Conservation (phyloP, 2,329 filamentous ascomycete genomes). For the Pseudopithomyces chartarum region DNA sequence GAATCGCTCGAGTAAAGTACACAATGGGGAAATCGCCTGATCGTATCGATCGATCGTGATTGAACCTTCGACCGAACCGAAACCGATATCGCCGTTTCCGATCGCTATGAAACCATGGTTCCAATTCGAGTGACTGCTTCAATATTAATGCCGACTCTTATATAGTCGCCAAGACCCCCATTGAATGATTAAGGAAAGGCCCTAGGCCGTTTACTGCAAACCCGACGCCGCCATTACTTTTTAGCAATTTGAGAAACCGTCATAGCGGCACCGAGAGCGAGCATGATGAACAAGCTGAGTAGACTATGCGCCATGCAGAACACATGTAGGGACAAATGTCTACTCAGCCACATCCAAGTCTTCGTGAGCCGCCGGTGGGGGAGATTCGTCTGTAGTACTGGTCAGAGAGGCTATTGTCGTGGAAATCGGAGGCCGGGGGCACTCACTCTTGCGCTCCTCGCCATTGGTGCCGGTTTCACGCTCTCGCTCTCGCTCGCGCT, state of each 20-base stretch:
- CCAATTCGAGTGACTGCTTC: slow-evolving; percentile 42
- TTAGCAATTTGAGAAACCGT: slow-evolving; percentile 23
- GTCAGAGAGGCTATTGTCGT: slow-evolving; percentile 32
- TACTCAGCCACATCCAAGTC: slow-evolving; percentile 93
- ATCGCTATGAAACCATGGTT: slow-evolving; percentile 35
- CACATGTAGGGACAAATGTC: slow-evolving; percentile 17
- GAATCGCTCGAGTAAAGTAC: slow-evolving; percentile 46
- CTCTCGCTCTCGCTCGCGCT: slow-evolving; percentile 57
- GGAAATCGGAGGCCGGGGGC: slow-evolving; percentile 18
- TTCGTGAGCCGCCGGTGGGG: slow-evolving; percentile 78
- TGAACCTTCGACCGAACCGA: slow-evolving; percentile 38
- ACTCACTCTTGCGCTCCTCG: slow-evolving; percentile 85
- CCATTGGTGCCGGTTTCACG: slow-evolving; percentile 75
- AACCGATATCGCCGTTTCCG: slow-evolving; percentile 41
- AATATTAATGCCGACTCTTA: slow-evolving; percentile 41
- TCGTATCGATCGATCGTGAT: slow-evolving; percentile 40
- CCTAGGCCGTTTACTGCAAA: slow-evolving; percentile 29
- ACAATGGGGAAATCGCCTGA: slow-evolving; percentile 34
- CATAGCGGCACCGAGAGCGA: slow-evolving; percentile 21
- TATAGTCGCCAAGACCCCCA: slow-evolving; percentile 32
- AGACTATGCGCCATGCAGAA: slow-evolving; percentile 16
- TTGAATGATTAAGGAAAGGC: slow-evolving; percentile 26
- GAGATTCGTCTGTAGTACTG: slow-evolving; percentile 67
- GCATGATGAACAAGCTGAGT: slow-evolving; percentile 19
- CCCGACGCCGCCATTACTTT: slow-evolving; percentile 27